Base-by-base conservation (phyloP, 2,329 filamentous ascomycete genomes). In the Colletotrichum sp. region DNA sequence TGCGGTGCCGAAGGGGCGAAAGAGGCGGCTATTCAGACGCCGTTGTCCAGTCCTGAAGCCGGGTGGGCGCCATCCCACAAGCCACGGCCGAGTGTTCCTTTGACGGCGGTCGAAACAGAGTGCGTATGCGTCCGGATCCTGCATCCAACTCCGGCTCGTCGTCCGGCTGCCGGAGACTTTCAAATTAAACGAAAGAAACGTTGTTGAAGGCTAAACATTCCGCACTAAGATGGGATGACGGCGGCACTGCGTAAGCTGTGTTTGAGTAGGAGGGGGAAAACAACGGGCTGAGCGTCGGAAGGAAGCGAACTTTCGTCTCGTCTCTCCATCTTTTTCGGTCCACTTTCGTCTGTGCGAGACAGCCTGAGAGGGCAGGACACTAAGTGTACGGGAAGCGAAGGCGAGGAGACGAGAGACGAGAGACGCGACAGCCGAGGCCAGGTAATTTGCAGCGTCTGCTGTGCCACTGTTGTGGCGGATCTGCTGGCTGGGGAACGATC, bases 11-110 rank as follows among this genome's bases (percentile, higher is more conserved):
- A 36, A 39, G 32, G 22, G 27, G 34, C 44, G n/a, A 27, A 13
- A n/a, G 27, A 69, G 70, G 70, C 74, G 74, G 73, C 74, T 74
- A 69, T 69, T 27, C 44, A 74, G 65, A 32, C 74, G 74, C 74
- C 64, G 25, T 44, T 19, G 22, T 57, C 63, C 61, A 75, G 68
- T 75, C 55, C 55, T 55, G 36, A 57, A 39, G 39, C 63, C n/a
- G 44, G 63, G 32, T 29, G 36, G 25, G 63, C 25, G 49, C 25
- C 49, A 19, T 62, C 29, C 36, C 34, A 63, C 36, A 63, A 72
- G 69, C 69, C 63, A 75, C 69, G 22, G 49, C 27, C 13, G n/a
- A 68, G 27, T 30, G 57, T 39, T 69, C 16, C 66, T 69, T 69
- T 61, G 66, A 69, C 11, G 32, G 49, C 29, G 49, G 39, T 32